Base-by-base conservation (phyloP, 805 yeast species). In the Teunomyces atbi region DNA sequence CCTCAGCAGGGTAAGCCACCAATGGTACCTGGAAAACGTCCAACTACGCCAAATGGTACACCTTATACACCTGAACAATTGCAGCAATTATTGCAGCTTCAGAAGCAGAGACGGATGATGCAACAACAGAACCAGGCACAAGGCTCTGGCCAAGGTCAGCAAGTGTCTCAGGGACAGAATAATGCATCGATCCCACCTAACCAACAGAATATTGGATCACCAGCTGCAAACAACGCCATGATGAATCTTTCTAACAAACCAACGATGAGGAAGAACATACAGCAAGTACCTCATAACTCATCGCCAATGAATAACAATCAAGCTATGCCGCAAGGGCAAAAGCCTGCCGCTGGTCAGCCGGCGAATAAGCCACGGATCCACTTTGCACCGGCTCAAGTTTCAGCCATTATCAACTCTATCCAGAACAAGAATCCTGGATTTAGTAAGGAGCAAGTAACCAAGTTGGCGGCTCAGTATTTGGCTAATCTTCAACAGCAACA, bases 341-440 rank as follows among this genome's bases (percentile, higher is more conserved):
- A 27, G 20, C 16, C 21, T 18, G 16, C 29, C 19, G 20, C 27
- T 19, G 28, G 36, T 19, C 47, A 44, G n/a, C 42, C 23, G 13
- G n/a, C 33, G 3, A 18, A 33, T 10, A 66, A 69, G 44, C 64
- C 71, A 10, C 56, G 73, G 26, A 62, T 71, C 16, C 73, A 69
- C 36, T 77, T 81, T 60, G 77, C 82, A 0, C 80, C 83, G 11
- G 78, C 82, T 1, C 88, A 83, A 54, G 85, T 83, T 3, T 76
- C 86, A 7, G 83, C 86, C 1, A 76, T 83, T 35, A 78, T 83
- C 47, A 79, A 73, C 52, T 81, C 83, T 38, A 83, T 83, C 45
- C 86, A 83, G 58, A 65, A 76, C n/a, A 82, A 82, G 54, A 78
- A 83, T 58, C 89, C 89, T 1, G 76, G 73, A 27, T 65, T 82